phyloP scores from a whole-genome alignment of 768 basidiomycete genomes.

The Suillus occidentalis region DNA sequence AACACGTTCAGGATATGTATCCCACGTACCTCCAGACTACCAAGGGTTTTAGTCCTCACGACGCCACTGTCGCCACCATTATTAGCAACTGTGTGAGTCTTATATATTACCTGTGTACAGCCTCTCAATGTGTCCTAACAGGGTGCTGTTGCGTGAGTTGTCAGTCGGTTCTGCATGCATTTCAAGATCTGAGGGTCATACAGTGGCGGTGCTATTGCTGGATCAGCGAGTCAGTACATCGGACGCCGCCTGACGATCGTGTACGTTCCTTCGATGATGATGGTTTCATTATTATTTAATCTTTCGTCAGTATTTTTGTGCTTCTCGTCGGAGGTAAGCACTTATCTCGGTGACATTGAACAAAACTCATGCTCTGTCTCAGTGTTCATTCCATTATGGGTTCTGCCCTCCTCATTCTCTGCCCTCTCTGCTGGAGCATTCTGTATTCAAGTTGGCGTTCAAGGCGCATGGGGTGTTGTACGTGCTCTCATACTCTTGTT shows the following conservation, averaged over 20 bases:
- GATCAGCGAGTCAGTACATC: conserved; percentile 69
- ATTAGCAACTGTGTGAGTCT: conserved; percentile 66
- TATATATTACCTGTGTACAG: background rate
- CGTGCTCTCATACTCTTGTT: conserved; percentile 24
- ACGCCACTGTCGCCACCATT: conserved; percentile 76
- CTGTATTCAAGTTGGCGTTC: conserved; percentile 84
- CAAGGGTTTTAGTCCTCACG: conserved; percentile 58
- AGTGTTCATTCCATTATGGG: conserved; percentile 79
- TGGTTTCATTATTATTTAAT: background rate
- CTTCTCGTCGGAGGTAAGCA: conserved; percentile 46
- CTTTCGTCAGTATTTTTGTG: conserved; percentile 46
- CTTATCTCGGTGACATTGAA: background rate
- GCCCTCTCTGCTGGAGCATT: conserved; percentile 82
- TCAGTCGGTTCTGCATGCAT: conserved; percentile 12
- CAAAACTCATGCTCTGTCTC: conserved; percentile 1
- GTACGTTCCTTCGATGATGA: conserved; percentile 8
- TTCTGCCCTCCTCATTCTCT: conserved; percentile 68
- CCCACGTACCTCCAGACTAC: conserved; percentile 69
- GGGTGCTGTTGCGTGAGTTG: conserved; percentile 46
- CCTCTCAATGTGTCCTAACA: conserved; percentile 13
- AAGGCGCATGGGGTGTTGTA: conserved; percentile 89
- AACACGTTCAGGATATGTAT: conserved; percentile 62
- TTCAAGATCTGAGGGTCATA: conserved; percentile 3
- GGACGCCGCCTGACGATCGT: conserved; percentile 85
- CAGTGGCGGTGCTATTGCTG: conserved; percentile 71